A percentile compares a stretch with the other conserved stretches of the same genome.
phyloP scores from a whole-genome alignment of 1,284 basidiomycete genomes.

The Ceratobasidium sp. region DNA sequence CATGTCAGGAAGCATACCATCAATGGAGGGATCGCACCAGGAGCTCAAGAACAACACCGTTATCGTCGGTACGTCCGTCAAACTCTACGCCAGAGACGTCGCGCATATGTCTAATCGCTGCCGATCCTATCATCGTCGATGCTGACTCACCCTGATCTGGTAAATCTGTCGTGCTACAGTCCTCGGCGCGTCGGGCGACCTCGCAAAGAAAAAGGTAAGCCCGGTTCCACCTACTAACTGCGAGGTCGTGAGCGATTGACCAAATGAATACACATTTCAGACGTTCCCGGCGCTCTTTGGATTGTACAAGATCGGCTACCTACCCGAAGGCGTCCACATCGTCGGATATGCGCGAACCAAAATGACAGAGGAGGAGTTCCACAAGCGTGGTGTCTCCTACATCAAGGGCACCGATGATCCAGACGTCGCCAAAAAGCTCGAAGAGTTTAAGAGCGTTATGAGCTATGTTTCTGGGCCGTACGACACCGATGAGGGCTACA shows the following conservation, averaged over 20 bases:
- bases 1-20: conserved; percentile 77
- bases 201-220: conserved; percentile 97
- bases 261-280: conserved; percentile 60
- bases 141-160: conserved; percentile 28
- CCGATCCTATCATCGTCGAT: background rate
- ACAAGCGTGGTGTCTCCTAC: conserved; percentile 84
- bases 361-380: conserved; percentile 89
- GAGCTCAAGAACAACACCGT: conserved; percentile 87
- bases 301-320: conserved; percentile 82
- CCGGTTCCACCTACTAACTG: conserved; percentile 1
- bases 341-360: conserved; percentile 96
- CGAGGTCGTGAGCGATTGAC: background rate
- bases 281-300: conserved; percentile 95
- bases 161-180: conserved; percentile 65
- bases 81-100: background rate
- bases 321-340: conserved; percentile 87
- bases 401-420: conserved; percentile 82
- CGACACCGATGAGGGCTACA: conserved; percentile 84
- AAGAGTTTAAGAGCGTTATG: conserved; percentile 84
- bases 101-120: conserved; percentile 46
- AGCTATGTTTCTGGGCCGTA: conserved; percentile 90
- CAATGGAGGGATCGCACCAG: conserved; percentile 81
- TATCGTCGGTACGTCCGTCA: conserved; percentile 76
- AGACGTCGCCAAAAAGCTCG: conserved; percentile 71
- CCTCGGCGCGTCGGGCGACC: conserved; percentile 95